Conservation (phyloP, 1,139 yeast genomes). For the Chernovozyma sophiae-reginae region DNA sequence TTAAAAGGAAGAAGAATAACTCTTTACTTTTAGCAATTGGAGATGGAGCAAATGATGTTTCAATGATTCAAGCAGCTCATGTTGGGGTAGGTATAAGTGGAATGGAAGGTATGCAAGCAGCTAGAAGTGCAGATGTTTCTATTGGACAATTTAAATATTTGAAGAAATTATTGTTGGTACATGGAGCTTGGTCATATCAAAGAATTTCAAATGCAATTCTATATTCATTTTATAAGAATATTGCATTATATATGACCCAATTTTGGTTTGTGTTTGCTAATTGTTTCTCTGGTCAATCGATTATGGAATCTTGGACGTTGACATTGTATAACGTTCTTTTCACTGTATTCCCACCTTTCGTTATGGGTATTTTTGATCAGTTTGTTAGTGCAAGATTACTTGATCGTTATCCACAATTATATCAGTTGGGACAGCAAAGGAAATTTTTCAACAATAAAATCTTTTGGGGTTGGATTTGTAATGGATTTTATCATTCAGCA, state of each 20-base stretch:
- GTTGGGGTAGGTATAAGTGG: constrained; percentile 99
- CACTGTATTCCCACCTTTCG: constrained; percentile 94
- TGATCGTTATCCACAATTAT: constrained; percentile 89
- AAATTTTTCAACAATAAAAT: constrained; percentile 85
- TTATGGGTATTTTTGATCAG: constrained; percentile 94
- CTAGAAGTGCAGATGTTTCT: constrained; percentile 94
- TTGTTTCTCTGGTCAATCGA: constrained; percentile 92
- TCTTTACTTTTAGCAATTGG: constrained; percentile 89
- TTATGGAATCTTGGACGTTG: constrained; percentile 96
- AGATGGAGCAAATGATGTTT: constrained; percentile 97
- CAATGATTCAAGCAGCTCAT: constrained; percentile 98
- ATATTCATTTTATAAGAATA: constrained; percentile 93
- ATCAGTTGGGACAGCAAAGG: constrained; percentile 84
- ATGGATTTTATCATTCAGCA: constrained; percentile 93
- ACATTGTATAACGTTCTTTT: constrained; percentile 95
- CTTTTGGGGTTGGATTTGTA: constrained; percentile 96
- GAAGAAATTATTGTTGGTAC: constrained; percentile 79
- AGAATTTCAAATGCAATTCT: constrained; percentile 88
- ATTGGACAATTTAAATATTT: constrained; percentile 92
- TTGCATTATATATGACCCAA: constrained; percentile 94
- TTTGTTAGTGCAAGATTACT: constrained; percentile 86
- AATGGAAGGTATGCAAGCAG: constrained; percentile 99
- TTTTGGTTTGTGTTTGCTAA: constrained; percentile 95
- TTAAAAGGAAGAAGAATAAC: constrained; percentile 51
- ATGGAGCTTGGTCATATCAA: constrained; percentile 97